These are phyloP conservation scores for Helianthus tuberosus DNA, from an alignment of 129 eudicot species.

Conservation along the genomic window DNA sequence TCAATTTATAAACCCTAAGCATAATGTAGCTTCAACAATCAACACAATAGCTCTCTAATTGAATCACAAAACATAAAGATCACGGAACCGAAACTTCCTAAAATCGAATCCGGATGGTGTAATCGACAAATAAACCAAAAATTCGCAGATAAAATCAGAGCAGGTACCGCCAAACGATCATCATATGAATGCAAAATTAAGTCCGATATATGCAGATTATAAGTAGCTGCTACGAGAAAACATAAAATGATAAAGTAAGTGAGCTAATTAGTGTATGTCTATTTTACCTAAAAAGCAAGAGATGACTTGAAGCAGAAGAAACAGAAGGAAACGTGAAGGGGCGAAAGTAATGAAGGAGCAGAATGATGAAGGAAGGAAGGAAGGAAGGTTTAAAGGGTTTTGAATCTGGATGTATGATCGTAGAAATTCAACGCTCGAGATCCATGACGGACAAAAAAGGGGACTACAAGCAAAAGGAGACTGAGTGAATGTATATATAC, in stretches of 20 bases:
- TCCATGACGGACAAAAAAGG: slow-evolving; percentile 16
- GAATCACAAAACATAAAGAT: slow-evolving; percentile 3
- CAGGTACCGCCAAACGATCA: background rate
- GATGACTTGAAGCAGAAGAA: slow-evolving; percentile 19
- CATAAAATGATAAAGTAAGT: background rate
- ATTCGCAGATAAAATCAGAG: background rate
- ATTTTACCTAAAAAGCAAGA: slow-evolving; percentile 21
- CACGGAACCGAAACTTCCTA: background rate
- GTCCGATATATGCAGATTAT: background rate
- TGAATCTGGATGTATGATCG: slow-evolving; percentile 13
- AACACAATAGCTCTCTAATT: slow-evolving; percentile 4
- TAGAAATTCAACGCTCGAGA: slow-evolving; percentile 24
- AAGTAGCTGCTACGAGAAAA: background rate
- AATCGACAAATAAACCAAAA: slow-evolving; percentile 2
- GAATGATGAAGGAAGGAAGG: slow-evolving; percentile 20
- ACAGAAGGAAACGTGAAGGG: slow-evolving; percentile 1
- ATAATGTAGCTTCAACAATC: slow-evolving; percentile 32
- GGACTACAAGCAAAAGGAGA: background rate
- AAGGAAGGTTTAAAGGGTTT: slow-evolving; percentile 5
- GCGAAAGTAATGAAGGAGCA: slow-evolving; percentile 4
- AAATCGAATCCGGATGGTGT: background rate
- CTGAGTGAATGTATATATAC: no score
- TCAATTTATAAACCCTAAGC: slow-evolving; percentile 23
- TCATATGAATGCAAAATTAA: slow-evolving; percentile 11
- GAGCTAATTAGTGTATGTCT: background rate